Percentiles rank a stretch among this genome's conserved stretches.
Evolutionary conservation across 106 monocot species (phyloP).

Genomic region (Triglochin maritima): DNA sequence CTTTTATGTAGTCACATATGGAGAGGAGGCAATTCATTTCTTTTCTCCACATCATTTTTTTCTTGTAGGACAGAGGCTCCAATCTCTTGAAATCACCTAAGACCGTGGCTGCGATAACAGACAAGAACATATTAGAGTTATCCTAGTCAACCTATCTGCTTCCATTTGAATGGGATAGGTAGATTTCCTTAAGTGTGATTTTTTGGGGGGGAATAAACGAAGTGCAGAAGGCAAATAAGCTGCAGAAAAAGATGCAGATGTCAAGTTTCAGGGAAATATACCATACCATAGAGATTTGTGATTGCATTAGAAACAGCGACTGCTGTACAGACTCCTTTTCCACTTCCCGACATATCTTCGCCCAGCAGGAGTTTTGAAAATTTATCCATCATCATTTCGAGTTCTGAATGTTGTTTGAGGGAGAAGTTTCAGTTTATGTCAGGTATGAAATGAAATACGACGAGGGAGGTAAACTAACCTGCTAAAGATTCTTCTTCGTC

Average conservation of each 20-base stretch:
- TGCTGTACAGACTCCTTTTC: slow-evolving; percentile 71
- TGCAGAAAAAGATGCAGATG: neutral
- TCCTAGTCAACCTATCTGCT: neutral
- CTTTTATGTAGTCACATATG: slow-evolving; percentile 69
- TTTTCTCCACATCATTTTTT: slow-evolving; percentile 67
- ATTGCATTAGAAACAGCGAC: slow-evolving; percentile 79
- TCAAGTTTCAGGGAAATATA: neutral
- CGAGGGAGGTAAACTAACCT: slow-evolving; percentile 2
- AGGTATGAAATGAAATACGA: too few species aligned
- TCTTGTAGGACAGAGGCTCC: slow-evolving; percentile 51
- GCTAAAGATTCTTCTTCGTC: slow-evolving; percentile 13
- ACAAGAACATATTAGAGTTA: neutral
- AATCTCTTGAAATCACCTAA: slow-evolving; percentile 57
- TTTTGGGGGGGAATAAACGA: neutral
- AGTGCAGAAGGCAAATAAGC: neutral
- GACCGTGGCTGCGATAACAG: slow-evolving; percentile 35
- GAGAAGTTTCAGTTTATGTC: neutral
- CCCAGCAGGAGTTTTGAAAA: slow-evolving; percentile 81
- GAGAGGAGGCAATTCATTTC: slow-evolving; percentile 79
- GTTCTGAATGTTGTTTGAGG: slow-evolving; percentile 16
- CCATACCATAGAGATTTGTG: slow-evolving; percentile 76
- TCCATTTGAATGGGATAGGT: too few species aligned
- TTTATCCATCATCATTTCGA: slow-evolving; percentile 63
- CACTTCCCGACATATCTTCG: slow-evolving; percentile 83
- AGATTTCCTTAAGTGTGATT: neutral